Conservation (phyloP, 495 filamentous ascomycete species). For the Hyphodiscus hymeniophilus region DNA sequence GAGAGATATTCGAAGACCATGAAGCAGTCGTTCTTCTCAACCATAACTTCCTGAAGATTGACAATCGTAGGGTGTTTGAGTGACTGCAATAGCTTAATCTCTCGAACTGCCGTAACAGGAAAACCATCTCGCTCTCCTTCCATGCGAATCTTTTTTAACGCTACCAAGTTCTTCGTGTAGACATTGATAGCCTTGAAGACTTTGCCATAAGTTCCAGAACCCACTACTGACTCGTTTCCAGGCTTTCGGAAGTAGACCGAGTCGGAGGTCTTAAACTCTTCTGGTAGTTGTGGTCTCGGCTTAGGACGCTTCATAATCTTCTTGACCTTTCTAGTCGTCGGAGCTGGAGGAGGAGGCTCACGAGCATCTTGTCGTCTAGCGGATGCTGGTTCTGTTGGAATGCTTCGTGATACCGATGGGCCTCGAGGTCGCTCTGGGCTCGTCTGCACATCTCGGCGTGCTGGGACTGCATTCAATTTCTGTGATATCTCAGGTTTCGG, state of each 20-base stretch:
- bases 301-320: constrained; percentile 65
- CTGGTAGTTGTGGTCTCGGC: constrained; percentile 56
- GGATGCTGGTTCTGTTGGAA: constrained; percentile 31
- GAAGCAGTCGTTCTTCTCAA: constrained; percentile 96
- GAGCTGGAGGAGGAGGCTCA: constrained; percentile 33
- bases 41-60: constrained; percentile 88
- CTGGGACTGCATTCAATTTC: constrained; percentile 52
- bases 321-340: constrained; percentile 52
- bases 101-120: constrained; percentile 91
- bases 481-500: constrained; percentile 67
- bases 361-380: constrained; percentile 28
- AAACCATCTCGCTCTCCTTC: constrained; percentile 97
- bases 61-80: constrained; percentile 90
- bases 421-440: constrained; percentile 21
- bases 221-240: constrained; percentile 89
- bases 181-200: constrained; percentile 98
- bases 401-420: constrained; percentile 19
- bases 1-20: constrained; percentile 99
- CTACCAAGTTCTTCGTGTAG: constrained; percentile 83
- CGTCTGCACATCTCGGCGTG: constrained; percentile 20
- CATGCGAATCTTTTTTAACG: constrained; percentile 91
- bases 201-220: constrained; percentile 91
- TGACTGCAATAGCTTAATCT: constrained; percentile 93
- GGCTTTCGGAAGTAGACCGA: constrained; percentile 90
- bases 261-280: constrained; percentile 65